Conservation (phyloP, 1,284 basidiomycete genomes). For the Trametes sp. region DNA sequence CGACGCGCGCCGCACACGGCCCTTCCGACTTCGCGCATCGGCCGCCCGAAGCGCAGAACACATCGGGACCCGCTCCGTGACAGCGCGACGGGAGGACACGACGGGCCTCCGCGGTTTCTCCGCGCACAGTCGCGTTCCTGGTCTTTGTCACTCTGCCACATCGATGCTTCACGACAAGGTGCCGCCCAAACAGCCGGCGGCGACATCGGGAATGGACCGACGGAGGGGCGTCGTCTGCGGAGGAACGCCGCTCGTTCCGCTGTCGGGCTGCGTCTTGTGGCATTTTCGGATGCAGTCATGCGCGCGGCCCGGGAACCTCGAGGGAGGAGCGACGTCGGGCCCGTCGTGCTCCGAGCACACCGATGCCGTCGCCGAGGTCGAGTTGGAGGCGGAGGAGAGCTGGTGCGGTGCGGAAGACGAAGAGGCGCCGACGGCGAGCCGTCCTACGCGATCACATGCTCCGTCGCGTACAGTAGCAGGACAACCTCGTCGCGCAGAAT, state of each 20-base stretch:
- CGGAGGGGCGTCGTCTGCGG: not conserved
- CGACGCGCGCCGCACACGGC: not conserved
- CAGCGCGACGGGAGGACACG: not conserved
- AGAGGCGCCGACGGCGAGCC: conserved; percentile 6
- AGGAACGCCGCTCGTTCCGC: not conserved
- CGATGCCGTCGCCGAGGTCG: too few relatives aligned
- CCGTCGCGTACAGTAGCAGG: not conserved
- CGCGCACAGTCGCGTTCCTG: not conserved
- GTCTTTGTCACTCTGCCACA: too few relatives aligned
- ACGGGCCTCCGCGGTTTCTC: conserved; percentile 11
- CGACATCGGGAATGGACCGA: not conserved
- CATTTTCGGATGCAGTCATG: not conserved
- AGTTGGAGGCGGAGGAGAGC: too few relatives aligned
- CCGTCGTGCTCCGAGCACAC: too few relatives aligned
- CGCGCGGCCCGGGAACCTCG: too few relatives aligned
- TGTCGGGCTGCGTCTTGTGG: not conserved
- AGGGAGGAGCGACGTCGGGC: too few relatives aligned
- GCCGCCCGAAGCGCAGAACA: conserved; percentile 6
- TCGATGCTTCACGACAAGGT: too few relatives aligned
- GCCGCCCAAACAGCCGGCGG: too few relatives aligned
- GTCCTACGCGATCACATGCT: not conserved
- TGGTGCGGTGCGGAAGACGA: conserved; percentile 12
- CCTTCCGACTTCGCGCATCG: not conserved
- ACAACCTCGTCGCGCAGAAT: too few relatives aligned
- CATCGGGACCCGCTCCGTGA: conserved; percentile 8